Evolutionary conservation across 2,329 filamentous ascomycete species (phyloP).

Genomic region (Curvularia sp.): DNA sequence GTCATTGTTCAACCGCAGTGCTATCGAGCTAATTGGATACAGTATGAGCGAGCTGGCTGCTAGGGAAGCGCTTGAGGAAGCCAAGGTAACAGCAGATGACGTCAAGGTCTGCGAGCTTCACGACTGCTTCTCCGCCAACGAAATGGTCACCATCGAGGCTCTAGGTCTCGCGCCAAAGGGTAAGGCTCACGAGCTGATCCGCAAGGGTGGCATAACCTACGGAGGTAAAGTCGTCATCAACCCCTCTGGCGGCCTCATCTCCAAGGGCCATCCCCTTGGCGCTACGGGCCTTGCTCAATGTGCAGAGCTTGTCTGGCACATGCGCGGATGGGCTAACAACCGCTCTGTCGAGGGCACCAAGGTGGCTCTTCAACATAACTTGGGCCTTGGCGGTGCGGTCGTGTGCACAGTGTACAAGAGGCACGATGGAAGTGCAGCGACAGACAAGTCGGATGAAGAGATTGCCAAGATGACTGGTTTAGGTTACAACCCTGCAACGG

Average conservation of each 20-base stretch:
- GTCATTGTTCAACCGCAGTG: constrained; percentile 75
- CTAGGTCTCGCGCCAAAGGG: constrained; percentile 78
- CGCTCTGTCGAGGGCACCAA: constrained; percentile 72
- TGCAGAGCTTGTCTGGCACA: constrained; percentile 92
- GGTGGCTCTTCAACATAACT: constrained; percentile 86
- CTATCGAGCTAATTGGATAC: constrained; percentile 90
- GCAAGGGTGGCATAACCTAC: constrained; percentile 88
- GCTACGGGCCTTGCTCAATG: constrained; percentile 96
- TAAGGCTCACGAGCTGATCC: constrained; percentile 90
- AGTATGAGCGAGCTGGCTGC: constrained; percentile 81
- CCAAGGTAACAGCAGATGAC: constrained; percentile 69
- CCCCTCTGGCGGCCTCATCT: constrained; percentile 92
- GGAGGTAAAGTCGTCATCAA: constrained; percentile 84
- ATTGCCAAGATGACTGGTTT: constrained; percentile 72
- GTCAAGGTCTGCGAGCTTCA: constrained; percentile 90
- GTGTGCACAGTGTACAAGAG: constrained; percentile 90
- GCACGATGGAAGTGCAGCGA: constrained; percentile 74
- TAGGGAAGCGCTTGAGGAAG: constrained; percentile 74
- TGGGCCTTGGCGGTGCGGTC: constrained; percentile 88
- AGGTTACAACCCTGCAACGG: constrained; percentile 90
- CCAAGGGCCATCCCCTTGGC: constrained; percentile 93
- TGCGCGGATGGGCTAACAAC: constrained; percentile 96
- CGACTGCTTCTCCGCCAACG: constrained; percentile 96
- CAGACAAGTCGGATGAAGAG: constrained; percentile 65
- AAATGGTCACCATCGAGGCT: constrained; percentile 89